Base-by-base conservation (phyloP, 768 basidiomycete genomes). In the Podaxis sp. region DNA sequence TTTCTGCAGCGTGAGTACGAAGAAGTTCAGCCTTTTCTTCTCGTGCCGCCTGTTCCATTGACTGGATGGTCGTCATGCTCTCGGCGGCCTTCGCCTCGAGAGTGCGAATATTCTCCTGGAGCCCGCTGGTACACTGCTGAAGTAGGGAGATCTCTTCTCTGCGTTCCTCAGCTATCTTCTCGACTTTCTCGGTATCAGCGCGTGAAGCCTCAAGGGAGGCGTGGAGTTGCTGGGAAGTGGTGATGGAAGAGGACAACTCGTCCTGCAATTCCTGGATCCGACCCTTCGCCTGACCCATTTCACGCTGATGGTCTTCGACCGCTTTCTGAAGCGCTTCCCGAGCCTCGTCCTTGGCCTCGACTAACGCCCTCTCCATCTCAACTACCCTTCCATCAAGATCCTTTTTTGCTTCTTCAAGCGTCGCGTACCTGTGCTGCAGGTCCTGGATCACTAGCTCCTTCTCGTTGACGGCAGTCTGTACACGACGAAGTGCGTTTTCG, bases 1-100 rank as follows among this genome's bases (percentile, higher is more conserved):
- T 49, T 53, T 61, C 60, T n/a, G 29, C 41, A 47, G 52, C n/a
- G 27, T 61, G 60, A 37, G 15, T 46, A 4, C 46, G 60, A 15
- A 46, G 29, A 29, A 61, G 37, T 25, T 8, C 33, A 11, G 43
- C 53, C 19, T 55, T 61, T 33, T 55, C 53, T 38, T 61, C 60
- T 3, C 24, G 40, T 17, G 22, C 27, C 6, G 60, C 41, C 46
- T 55, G 40, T 17, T 61, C 60, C 24, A 33, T 55, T 41, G 46
- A 46, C n/a, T 4, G 8, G 15, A 54, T 27, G n/a, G 33, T 37
- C 2, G 53, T 55, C 9, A 22, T 33, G 2, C 19, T 22, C 15
- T 61, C 60, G 27, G 49, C 57, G 25, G 36, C 37, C 57, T 40
- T 59, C 6, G 36, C 57, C 19, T 59, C 57, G 4, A 51, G 36